These are phyloP conservation scores for Erysiphe pulchra DNA, from an alignment of 2,329 filamentous ascomycete species.

Conservation along the genomic window DNA sequence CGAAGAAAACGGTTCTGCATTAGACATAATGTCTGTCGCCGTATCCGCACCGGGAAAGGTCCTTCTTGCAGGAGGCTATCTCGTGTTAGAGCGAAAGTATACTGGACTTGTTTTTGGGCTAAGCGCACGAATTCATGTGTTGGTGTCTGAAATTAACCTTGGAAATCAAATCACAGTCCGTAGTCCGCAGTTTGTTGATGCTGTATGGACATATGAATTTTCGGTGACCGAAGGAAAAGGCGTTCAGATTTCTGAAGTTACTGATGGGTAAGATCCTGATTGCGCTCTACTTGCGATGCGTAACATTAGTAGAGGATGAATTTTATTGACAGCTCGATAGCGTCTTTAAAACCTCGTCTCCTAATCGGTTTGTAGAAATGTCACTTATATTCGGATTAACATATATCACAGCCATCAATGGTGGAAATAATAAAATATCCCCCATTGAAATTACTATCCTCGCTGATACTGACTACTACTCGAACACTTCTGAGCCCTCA, in stretches of 20 bases:
- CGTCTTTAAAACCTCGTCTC: constrained; percentile 14
- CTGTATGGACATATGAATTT: constrained; percentile 57
- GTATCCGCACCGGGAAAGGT: constrained; percentile 93
- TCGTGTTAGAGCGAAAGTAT: constrained; percentile 72
- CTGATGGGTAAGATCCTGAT: neutral
- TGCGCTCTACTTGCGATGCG: too few relatives aligned
- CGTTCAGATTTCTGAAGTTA: constrained; percentile 51
- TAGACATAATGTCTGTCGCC: constrained; percentile 7
- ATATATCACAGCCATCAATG: constrained; percentile 31
- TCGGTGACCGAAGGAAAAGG: constrained; percentile 29
- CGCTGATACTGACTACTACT: constrained; percentile 94
- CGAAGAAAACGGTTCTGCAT: too few relatives aligned
- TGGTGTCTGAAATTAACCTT: constrained; percentile 28
- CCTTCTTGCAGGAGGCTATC: constrained; percentile 77
- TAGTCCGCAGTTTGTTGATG: constrained; percentile 74
- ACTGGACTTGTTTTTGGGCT: constrained; percentile 50
- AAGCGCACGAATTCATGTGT: constrained; percentile 38
- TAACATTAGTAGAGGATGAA: too few relatives aligned
- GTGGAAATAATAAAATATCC: constrained; percentile 32
- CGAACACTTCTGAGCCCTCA: constrained; percentile 25
- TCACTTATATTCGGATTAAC: constrained; percentile 69
- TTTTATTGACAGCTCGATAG: too few relatives aligned
- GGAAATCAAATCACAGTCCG: constrained; percentile 59
- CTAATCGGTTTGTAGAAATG: constrained; percentile 80
- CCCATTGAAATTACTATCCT: constrained; percentile 62